These are phyloP conservation scores for Geotrichum aggregatum DNA, from an alignment of 1,139 yeast species.

Conservation along the genomic window DNA sequence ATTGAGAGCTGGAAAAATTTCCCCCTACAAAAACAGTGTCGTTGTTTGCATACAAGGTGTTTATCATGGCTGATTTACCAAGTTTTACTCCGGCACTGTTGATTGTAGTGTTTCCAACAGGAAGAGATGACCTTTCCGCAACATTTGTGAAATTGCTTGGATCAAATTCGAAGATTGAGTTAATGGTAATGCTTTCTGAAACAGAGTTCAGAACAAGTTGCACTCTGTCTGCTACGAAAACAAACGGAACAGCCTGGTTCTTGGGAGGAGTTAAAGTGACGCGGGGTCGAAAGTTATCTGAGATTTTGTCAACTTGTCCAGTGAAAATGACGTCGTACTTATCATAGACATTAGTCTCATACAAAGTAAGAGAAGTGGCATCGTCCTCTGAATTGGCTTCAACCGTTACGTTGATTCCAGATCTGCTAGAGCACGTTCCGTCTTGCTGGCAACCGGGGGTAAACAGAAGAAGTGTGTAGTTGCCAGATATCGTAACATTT, in stretches of 20 bases:
- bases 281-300: slow-evolving; percentile 45
- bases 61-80: slow-evolving; percentile 22
- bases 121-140: slow-evolving; percentile 39
- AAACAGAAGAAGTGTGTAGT: slow-evolving; percentile 63
- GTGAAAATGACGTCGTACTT: slow-evolving; percentile 75
- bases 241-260: slow-evolving; percentile 43
- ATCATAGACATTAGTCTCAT: slow-evolving; percentile 72
- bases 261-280: slow-evolving; percentile 41
- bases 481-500: slow-evolving; percentile 67
- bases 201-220: slow-evolving; percentile 51
- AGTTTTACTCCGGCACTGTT: slow-evolving; percentile 53
- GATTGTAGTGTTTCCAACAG: slow-evolving; percentile 65
- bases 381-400: slow-evolving; percentile 43
- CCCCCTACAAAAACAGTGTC: slow-evolving; percentile 49
- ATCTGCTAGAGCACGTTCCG: slow-evolving; percentile 63
- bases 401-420: slow-evolving; percentile 73
- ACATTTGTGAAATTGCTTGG: slow-evolving; percentile 57
- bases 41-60: slow-evolving; percentile 11
- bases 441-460: slow-evolving; percentile 87
- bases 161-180: slow-evolving; percentile 81
- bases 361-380: slow-evolving; percentile 47
- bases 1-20: slow-evolving; percentile 42
- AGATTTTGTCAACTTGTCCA: slow-evolving; percentile 60
- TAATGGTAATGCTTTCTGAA: slow-evolving; percentile 44
- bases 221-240: slow-evolving; percentile 70